These are phyloP conservation scores for Bacidia rubella DNA, from an alignment of 495 filamentous ascomycete genomes.

Conservation along the genomic window DNA sequence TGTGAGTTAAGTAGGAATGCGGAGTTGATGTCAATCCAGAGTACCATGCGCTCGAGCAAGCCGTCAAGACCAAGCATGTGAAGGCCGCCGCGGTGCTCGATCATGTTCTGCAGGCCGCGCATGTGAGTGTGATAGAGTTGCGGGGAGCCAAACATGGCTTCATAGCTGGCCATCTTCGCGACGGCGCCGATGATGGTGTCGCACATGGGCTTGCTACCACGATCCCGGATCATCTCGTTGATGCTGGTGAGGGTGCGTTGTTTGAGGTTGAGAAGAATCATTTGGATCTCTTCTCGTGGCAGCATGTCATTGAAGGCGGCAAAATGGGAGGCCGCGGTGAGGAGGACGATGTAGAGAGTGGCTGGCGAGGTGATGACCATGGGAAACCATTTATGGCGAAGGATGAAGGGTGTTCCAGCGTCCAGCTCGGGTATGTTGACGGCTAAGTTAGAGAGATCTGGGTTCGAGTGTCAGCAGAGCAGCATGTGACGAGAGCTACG, in stretches of 20 bases:
- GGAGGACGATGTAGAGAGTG: slow-evolving; percentile 30
- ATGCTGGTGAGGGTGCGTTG: slow-evolving; percentile 27
- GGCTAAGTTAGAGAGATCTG: slow-evolving; percentile 32
- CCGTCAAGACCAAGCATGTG: slow-evolving; percentile 26
- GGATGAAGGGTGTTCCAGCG: slow-evolving; percentile 22
- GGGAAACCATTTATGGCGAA: slow-evolving; percentile 34
- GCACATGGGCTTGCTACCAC: slow-evolving; percentile 3
- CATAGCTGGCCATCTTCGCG: slow-evolving; percentile 37
- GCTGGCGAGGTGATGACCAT: slow-evolving; percentile 30
- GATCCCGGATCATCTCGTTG: slow-evolving; percentile 19
- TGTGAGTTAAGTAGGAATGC: slow-evolving; percentile 23
- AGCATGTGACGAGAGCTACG: background rate
- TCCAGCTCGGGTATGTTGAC: slow-evolving; percentile 36
- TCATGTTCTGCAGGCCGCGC: slow-evolving; percentile 23
- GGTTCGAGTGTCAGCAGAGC: background rate
- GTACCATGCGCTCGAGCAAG: slow-evolving; percentile 27
- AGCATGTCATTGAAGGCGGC: slow-evolving; percentile 16
- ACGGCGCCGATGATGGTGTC: slow-evolving; percentile 32
- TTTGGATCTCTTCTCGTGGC: slow-evolving; percentile 8
- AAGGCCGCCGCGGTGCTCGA: slow-evolving; percentile 28
- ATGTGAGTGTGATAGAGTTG: slow-evolving; percentile 27
- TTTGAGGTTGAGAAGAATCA: slow-evolving; percentile 24
- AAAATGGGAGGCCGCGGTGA: slow-evolving; percentile 31
- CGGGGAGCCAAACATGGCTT: slow-evolving; percentile 31
- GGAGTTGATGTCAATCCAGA: slow-evolving; percentile 35